Conservation (phyloP, 179 eudicot genomes). For the Carnegiea gigantea region DNA sequence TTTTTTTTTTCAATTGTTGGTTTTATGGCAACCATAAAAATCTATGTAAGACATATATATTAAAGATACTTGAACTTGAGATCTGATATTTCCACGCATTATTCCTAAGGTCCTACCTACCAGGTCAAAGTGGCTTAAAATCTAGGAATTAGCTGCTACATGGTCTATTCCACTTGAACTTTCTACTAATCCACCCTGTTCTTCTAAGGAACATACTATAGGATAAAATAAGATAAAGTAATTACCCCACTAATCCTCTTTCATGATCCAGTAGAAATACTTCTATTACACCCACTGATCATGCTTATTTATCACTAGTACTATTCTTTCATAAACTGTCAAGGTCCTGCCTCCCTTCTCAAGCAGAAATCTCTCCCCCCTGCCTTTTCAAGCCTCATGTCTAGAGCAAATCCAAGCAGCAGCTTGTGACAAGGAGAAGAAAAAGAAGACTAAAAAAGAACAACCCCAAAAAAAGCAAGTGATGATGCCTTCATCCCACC, state of each 20-base stretch:
- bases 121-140: neutral
- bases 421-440: neutral
- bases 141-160: neutral
- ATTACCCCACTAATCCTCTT: slow-evolving; percentile 11
- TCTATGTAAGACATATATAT: too few relatives aligned
- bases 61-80: neutral
- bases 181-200: neutral
- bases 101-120: neutral
- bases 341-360: slow-evolving; percentile 11
- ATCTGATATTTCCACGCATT: neutral
- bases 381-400: slow-evolving; percentile 18
- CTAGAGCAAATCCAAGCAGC: neutral
- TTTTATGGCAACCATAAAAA: too few relatives aligned
- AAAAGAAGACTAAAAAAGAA: neutral
- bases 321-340: neutral
- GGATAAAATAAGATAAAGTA: neutral
- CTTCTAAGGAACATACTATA: neutral
- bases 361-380: slow-evolving; percentile 12
- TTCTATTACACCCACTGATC: neutral
- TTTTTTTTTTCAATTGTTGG: neutral
- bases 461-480: neutral
- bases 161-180: too few relatives aligned
- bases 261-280: neutral
- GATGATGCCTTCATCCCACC: slow-evolving; percentile 58
- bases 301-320: neutral